These are phyloP conservation scores for Mycena olivaceomarginata DNA, from an alignment of 768 basidiomycete species.

Conservation along the genomic window DNA sequence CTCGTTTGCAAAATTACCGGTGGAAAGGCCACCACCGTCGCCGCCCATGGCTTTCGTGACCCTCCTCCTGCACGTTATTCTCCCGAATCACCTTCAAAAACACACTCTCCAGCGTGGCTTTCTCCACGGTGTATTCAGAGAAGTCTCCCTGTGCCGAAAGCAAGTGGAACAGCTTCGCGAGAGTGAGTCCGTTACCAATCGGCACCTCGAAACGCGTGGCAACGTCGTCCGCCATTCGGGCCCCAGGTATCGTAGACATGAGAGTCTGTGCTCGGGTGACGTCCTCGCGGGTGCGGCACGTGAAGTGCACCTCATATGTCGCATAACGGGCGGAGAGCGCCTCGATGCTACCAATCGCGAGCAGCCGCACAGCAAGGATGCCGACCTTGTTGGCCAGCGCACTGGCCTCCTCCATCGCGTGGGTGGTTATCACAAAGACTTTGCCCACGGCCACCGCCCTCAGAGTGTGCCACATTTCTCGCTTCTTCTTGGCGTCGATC, in stretches of 20 bases:
- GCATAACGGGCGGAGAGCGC: constrained; percentile 80
- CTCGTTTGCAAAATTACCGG: constrained; percentile 8
- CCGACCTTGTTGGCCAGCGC: constrained; percentile 86
- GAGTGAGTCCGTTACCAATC: constrained; percentile 67
- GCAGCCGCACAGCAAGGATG: constrained; percentile 82
- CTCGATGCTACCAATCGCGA: constrained; percentile 82
- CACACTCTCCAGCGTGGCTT: constrained; percentile 81
- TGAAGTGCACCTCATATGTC: constrained; percentile 87
- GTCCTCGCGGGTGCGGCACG: constrained; percentile 79
- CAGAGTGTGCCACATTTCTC: constrained; percentile 89
- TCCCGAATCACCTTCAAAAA: constrained; percentile 83
- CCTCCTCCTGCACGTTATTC: constrained; percentile 73
- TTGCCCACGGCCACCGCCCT: constrained; percentile 80
- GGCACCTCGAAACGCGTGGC: constrained; percentile 87
- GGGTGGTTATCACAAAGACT: constrained; percentile 80
- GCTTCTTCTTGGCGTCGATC: constrained; percentile 88
- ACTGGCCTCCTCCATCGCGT: constrained; percentile 91
- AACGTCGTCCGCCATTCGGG: constrained; percentile 82
- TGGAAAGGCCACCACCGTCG: constrained; percentile 29
- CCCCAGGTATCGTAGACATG: constrained; percentile 78
- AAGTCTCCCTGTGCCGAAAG: constrained; percentile 73
- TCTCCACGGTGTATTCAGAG: constrained; percentile 83
- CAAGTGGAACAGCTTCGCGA: constrained; percentile 76
- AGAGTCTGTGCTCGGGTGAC: constrained; percentile 72
- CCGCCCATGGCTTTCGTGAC: constrained; percentile 29